A percentile compares a stretch with the other conserved stretches of the same genome.
Evolutionary conservation across 2,329 filamentous ascomycete genomes (phyloP).

Genomic region (Epichloe coenophiala): DNA sequence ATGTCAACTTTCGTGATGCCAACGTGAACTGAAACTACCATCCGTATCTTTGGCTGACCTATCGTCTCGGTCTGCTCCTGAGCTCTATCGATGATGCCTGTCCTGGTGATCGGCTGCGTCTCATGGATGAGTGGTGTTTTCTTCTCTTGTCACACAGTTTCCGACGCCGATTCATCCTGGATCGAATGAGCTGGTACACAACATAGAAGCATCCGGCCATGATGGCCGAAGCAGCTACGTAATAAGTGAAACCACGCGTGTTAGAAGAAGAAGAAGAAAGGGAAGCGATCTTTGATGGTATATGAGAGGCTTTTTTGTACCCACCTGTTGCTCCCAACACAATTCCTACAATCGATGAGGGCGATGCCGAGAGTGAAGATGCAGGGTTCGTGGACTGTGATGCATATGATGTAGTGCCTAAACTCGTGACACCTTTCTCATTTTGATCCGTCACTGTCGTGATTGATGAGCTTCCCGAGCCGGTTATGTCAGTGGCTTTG

Average conservation of each 20-base stretch:
- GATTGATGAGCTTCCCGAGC: not conserved
- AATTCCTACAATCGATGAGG: conserved; percentile 3
- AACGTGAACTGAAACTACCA: not conserved
- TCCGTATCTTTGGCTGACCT: not conserved
- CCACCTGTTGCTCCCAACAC: conserved; percentile 8
- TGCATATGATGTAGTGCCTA: not conserved
- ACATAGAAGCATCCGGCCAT: not conserved
- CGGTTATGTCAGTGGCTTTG: not conserved
- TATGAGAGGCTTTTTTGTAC: not conserved
- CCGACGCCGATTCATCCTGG: not conserved
- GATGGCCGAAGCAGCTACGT: conserved; percentile 1
- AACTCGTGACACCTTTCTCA: not conserved
- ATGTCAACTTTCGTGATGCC: not conserved
- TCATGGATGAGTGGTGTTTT: not conserved
- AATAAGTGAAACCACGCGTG: not conserved
- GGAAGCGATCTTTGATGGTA: not conserved
- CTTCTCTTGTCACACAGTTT: not conserved
- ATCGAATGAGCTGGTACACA: not conserved
- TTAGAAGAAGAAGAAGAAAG: not conserved
- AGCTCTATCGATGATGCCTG: not conserved
- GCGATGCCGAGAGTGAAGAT: not conserved
- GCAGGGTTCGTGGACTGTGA: not conserved
- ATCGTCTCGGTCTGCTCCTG: not conserved
- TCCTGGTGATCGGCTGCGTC: not conserved
- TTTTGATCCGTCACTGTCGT: not conserved